phyloP scores from a whole-genome alignment of 352 stramenopile species.

The Blastocystis sp. region DNA sequence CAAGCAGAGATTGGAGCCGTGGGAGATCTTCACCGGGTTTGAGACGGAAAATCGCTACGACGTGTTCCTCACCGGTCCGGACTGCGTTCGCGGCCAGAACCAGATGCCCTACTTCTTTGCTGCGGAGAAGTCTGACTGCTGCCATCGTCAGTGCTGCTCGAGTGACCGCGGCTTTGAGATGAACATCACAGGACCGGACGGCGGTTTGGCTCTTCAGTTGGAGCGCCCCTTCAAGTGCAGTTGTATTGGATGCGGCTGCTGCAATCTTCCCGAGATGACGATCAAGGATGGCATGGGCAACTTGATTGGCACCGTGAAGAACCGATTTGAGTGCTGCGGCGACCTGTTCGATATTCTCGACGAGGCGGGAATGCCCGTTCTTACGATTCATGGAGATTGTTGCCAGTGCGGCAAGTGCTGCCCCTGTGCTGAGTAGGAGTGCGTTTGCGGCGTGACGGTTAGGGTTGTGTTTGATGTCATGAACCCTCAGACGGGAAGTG shows the following conservation, averaged over 20 bases:
- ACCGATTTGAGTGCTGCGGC: slow-evolving; percentile 43
- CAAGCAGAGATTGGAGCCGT: slow-evolving; percentile 15
- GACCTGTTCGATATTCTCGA: slow-evolving; percentile 56
- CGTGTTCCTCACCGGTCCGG: slow-evolving; percentile 43
- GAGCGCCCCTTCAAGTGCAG: slow-evolving; percentile 65
- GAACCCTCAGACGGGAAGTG: background rate
- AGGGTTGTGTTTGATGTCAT: slow-evolving; percentile 39
- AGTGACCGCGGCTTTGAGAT: slow-evolving; percentile 50
- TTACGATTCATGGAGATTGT: slow-evolving; percentile 66
- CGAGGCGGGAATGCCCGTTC: slow-evolving; percentile 36
- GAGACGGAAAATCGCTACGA: slow-evolving; percentile 58
- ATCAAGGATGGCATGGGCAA: slow-evolving; percentile 31
- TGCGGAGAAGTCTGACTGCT: slow-evolving; percentile 29
- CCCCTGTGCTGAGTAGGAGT: slow-evolving; percentile 19
- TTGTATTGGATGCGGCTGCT: slow-evolving; percentile 4
- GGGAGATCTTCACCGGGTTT: slow-evolving; percentile 41
- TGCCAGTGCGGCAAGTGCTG: slow-evolving; percentile 69
- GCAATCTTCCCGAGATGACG: slow-evolving; percentile 9
- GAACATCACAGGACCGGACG: slow-evolving; percentile 10
- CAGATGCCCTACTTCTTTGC: slow-evolving; percentile 66
- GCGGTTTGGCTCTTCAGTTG: slow-evolving; percentile 4
- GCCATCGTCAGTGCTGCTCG: slow-evolving; percentile 20
- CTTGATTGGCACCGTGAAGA: slow-evolving; percentile 43
- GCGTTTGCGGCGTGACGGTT: background rate
- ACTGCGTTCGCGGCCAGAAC: slow-evolving; percentile 11